These are phyloP conservation scores for Didymellaceae sp. DNA, from an alignment of 2,329 filamentous ascomycete genomes.

Conservation along the genomic window DNA sequence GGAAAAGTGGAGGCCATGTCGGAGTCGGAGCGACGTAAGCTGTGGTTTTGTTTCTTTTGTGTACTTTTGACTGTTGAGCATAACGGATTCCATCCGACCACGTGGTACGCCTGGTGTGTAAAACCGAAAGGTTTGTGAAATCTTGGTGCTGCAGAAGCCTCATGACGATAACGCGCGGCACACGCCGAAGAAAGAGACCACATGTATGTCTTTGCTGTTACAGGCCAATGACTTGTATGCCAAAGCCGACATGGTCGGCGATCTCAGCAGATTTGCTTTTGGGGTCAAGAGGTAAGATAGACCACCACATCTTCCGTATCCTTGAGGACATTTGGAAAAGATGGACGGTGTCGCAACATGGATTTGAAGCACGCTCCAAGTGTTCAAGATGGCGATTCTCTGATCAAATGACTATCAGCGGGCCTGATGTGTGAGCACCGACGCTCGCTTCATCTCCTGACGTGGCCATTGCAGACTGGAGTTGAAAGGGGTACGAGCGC, in stretches of 20 bases:
- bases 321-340: conserved; percentile 2
- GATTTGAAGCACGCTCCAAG: conserved; percentile 10
- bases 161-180: neutral
- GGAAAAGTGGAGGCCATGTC: conserved; percentile 1
- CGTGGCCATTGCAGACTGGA: conserved; percentile 4
- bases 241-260: neutral
- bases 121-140: conserved; percentile 6
- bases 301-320: too few species aligned
- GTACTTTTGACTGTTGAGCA: too few species aligned
- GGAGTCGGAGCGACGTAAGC: conserved; percentile 1
- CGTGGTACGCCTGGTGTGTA: conserved; percentile 1
- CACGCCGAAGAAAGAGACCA: too few species aligned
- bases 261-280: conserved; percentile 4
- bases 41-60: too few species aligned
- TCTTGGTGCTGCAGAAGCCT: too few species aligned
- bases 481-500: conserved; percentile 10
- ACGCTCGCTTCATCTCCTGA: conserved; percentile 1
- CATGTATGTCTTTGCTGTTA: too few species aligned
- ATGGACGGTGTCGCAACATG: conserved; percentile 2
- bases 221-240: too few species aligned
- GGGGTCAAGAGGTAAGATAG: conserved; percentile 7
- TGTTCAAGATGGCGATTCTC: conserved; percentile 2
- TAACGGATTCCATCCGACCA: too few species aligned
- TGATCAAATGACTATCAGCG: neutral
- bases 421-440: conserved; percentile 8